phyloP scores from a whole-genome alignment of 2,329 filamentous ascomycete genomes.

The Colletotrichum navitas region DNA sequence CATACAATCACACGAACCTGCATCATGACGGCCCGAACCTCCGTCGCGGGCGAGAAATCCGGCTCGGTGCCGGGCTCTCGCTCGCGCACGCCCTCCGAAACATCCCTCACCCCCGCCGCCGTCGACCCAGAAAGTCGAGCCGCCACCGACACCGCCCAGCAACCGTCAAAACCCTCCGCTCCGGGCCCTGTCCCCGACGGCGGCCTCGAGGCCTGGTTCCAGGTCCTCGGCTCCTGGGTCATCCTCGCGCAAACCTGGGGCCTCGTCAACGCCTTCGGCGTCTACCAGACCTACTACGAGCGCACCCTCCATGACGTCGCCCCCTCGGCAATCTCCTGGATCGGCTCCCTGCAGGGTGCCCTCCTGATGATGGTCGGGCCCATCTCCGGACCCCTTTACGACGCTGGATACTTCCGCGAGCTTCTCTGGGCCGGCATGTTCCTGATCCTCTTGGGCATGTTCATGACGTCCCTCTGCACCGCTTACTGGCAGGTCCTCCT shows the following conservation, averaged over 20 bases:
- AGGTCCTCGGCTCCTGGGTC: constrained; percentile 46
- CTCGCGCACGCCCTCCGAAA: constrained; percentile 24
- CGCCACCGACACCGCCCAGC: background rate
- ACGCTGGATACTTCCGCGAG: constrained; percentile 56
- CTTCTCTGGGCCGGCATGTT: constrained; percentile 53
- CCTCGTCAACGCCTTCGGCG: constrained; percentile 60
- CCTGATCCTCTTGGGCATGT: constrained; percentile 55
- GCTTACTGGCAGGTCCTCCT: constrained; percentile 59
- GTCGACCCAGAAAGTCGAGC: constrained; percentile 20
- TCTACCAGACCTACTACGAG: constrained; percentile 61
- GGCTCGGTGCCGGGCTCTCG: constrained; percentile 8
- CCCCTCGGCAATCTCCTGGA: constrained; percentile 59
- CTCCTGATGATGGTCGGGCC: constrained; percentile 56
- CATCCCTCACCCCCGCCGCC: constrained; percentile 16
- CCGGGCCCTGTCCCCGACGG: constrained; percentile 43
- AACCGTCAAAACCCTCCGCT: constrained; percentile 16
- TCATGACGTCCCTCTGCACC: constrained; percentile 60
- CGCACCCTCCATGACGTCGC: constrained; percentile 50
- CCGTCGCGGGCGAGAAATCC: constrained; percentile 16
- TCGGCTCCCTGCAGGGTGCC: constrained; percentile 58
- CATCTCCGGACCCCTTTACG: constrained; percentile 57
- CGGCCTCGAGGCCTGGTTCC: constrained; percentile 47
- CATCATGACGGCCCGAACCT: constrained; percentile 20
- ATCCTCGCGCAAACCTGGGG: constrained; percentile 46
- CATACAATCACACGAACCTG: background rate